Conservation (phyloP, 2,329 filamentous ascomycete species). For the Aspergillus puulaauensis region DNA sequence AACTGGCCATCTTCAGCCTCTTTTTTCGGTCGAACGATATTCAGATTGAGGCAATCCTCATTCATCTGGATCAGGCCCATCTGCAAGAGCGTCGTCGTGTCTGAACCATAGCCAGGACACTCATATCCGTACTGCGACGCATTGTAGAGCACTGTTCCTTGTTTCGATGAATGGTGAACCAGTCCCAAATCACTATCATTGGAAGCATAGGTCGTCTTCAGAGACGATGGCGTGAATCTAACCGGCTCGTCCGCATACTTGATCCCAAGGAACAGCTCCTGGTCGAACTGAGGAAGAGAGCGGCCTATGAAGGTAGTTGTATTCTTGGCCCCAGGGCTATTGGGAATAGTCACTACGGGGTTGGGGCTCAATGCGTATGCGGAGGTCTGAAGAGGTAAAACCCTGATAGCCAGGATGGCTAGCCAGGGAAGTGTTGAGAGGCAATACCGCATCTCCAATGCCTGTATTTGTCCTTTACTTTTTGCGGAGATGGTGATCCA, state of each 20-base stretch:
- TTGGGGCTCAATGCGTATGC: not conserved
- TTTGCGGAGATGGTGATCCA: not conserved
- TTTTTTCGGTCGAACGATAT: slow-evolving; percentile 23
- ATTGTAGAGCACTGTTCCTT: slow-evolving; percentile 22
- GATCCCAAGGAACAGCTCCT: slow-evolving; percentile 31
- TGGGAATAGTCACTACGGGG: slow-evolving; percentile 1
- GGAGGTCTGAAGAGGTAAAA: not conserved
- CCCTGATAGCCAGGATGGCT: not conserved
- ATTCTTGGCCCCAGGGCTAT: not conserved
- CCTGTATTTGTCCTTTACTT: not conserved
- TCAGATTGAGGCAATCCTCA: slow-evolving; percentile 31
- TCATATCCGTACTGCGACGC: slow-evolving; percentile 31
- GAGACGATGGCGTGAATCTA: slow-evolving; percentile 24
- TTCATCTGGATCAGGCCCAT: slow-evolving; percentile 19
- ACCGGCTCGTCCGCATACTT: slow-evolving; percentile 29
- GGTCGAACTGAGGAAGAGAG: slow-evolving; percentile 25
- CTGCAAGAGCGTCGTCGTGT: slow-evolving; percentile 23
- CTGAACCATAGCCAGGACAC: slow-evolving; percentile 33
- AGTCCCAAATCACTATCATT: slow-evolving; percentile 23
- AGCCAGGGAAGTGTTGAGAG: slow-evolving; percentile 3
- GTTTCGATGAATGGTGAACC: slow-evolving; percentile 4
- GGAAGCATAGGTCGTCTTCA: slow-evolving; percentile 23
- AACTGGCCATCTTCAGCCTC: slow-evolving; percentile 1
- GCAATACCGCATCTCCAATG: not conserved
- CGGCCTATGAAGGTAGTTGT: slow-evolving; percentile 28